Base-by-base conservation (phyloP, 768 basidiomycete species). In the Cantharellus anzutake region DNA sequence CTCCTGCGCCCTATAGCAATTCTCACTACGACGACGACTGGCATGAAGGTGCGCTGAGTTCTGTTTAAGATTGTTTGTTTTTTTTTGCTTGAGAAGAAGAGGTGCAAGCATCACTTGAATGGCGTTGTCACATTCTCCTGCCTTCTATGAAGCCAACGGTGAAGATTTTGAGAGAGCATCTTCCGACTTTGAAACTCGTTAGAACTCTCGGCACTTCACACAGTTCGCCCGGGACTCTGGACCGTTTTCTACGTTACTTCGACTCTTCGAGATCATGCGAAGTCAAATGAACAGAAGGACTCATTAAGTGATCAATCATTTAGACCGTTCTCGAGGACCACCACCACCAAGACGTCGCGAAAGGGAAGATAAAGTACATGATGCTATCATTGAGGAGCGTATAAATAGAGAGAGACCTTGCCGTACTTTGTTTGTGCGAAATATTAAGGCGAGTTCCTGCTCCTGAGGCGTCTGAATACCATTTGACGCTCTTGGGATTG, bases 381-480 rank as follows among this genome's bases (percentile, higher is more conserved):
- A 86, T 67, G 84, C 85, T 42, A 83, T 91, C 63, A 92, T 94
- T 73, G 89, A 91, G 76, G 87, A 93, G 69, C 83, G 94, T 63
- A 86, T 92, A 65, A 83, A 89, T 69, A 82, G 86, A 64, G 94
- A 99, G 75, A 78, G 91, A 65, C 91, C 91, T 1, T 97, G 96
- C 71, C 80, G 96, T 58, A 97, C 92, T 2, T 73, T 99, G 41
- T 99, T 99, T 68, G 92, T 98, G 64, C 82, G 96, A 66, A 99
- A 99, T 69, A 89, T 99, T 67, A 96, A 92, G 83, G 94, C 87
- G 73, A 84, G 89, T 79, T 11, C 11, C 29, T 11, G 11, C 44
- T 29, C 60, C 61, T 60, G 55, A 48, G 14, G 42, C 42, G 57
- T 20, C 57, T 48, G 11, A 11, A 48, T 11, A 11, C 44, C 11